Base-by-base conservation (phyloP, 768 basidiomycete genomes). In the Auricularia sp. region DNA sequence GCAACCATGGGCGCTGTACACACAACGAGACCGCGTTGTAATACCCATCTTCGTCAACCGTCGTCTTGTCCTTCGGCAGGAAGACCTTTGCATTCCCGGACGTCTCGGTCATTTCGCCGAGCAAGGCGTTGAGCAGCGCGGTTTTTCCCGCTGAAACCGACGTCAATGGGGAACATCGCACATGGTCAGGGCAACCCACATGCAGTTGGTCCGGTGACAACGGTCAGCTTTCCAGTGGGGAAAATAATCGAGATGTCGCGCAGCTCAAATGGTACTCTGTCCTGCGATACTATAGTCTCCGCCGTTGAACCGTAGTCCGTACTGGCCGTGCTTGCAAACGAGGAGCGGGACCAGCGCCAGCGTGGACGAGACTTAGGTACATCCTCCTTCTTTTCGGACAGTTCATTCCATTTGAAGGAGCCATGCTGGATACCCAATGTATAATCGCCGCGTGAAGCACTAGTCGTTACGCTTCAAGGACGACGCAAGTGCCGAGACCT, bases 1-100 rank as follows among this genome's bases (percentile, higher is more conserved):
- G 78, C 64, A 88, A 72, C 86, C 86, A 89, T 0, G 86, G 85
- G 1, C 83, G 81, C 69, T 93, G 90, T 0, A 87, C 82, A 16
- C 86, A 85, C 68, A 90, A 91, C 0, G 88, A 86, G 11, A 91
- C 81, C 2, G 83, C 71, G 62, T 78, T 74, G 10, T 72, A 63
- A 35, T 77, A 65, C 1, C 77, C 75, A 29, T 73, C 66, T 21
- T 70, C 67, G 63, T 78, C 74, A 7, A 76, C 69, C 36, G 70
- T 68, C 3, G 66, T 65, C 3, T 69, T 62, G 36, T 75, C 65
- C 65, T 78, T 78, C 0, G 75, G 75, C 14, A 78, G 62, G 53
- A 67, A 69, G 14, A 72, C 67, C 33, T 69, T 64, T 0, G 73
- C 74, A 10, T 53, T 59, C 18, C 21, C 10, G 16, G 67, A 35